phyloP scores from a whole-genome alignment of 306 rosid genomes.

The Heteromeles arbutifolia region DNA sequence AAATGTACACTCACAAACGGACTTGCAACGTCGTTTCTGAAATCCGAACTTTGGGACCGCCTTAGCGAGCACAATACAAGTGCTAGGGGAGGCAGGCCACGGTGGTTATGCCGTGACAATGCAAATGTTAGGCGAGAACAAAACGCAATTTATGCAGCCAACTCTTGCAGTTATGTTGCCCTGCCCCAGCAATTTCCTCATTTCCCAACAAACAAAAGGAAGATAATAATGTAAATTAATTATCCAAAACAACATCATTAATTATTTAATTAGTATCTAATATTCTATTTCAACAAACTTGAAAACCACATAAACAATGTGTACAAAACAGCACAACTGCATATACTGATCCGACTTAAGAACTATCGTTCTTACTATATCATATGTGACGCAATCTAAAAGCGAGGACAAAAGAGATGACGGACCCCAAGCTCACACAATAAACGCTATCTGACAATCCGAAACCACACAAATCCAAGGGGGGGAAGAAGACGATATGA shows the following conservation, averaged over 20 bases:
- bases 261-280: neutral
- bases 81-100: neutral
- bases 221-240: neutral
- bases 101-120: neutral
- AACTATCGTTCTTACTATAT: neutral
- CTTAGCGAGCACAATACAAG: neutral
- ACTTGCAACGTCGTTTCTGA: neutral
- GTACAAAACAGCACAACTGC: neutral
- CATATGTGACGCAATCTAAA: neutral
- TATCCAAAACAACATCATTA: neutral
- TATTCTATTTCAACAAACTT: neutral
- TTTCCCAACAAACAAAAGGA: neutral
- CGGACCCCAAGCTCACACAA: conserved; percentile 1
- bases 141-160: neutral
- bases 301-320: neutral
- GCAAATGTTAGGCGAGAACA: neutral
- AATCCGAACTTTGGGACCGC: neutral
- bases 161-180: neutral
- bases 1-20: neutral
- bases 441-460: conserved; percentile 2
- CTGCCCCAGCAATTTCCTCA: neutral
- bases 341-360: neutral
- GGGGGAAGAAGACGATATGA: neutral
- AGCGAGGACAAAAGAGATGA: neutral
- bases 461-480: neutral